A percentile compares a stretch with the other conserved stretches of the same genome.
These are phyloP conservation scores for Nemania sp. DNA, from an alignment of 2,329 filamentous ascomycete genomes.

Conservation along the genomic window DNA sequence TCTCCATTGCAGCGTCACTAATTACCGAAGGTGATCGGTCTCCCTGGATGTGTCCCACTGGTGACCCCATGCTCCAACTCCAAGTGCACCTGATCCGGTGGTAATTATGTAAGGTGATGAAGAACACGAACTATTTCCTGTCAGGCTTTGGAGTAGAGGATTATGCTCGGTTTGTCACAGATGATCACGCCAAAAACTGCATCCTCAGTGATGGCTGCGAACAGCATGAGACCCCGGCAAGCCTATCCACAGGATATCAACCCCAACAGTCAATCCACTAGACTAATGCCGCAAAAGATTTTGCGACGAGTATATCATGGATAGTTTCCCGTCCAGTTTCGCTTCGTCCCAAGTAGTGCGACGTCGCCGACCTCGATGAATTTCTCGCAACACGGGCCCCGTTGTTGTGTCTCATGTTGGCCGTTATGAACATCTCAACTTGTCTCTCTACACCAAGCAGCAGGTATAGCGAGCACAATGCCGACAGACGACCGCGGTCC, in stretches of 20 bases:
- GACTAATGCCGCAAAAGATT: not conserved
- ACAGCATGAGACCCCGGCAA: too few species aligned
- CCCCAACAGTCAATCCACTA: not conserved
- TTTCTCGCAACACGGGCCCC: not conserved
- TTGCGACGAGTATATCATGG: conserved; percentile 10
- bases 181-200: too few species aligned
- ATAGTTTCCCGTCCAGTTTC: conserved; percentile 10
- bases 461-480: conserved; percentile 20
- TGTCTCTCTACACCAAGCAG: not conserved
- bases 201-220: too few species aligned
- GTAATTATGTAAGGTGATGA: not conserved
- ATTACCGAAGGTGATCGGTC: not conserved
- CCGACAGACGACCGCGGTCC: conserved; percentile 33
- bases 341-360: conserved; percentile 18
- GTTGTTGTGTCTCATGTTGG: not conserved
- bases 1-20: not conserved
- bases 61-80: not conserved
- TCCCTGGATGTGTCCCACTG: not conserved
- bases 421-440: not conserved
- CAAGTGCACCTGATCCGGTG: not conserved
- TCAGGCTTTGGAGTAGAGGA: not conserved
- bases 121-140: not conserved
- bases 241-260: too few species aligned
- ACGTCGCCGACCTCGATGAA: conserved; percentile 2
- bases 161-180: too few species aligned